phyloP scores from a whole-genome alignment of 305 asterid species.

The Fraxinus baroniana region DNA sequence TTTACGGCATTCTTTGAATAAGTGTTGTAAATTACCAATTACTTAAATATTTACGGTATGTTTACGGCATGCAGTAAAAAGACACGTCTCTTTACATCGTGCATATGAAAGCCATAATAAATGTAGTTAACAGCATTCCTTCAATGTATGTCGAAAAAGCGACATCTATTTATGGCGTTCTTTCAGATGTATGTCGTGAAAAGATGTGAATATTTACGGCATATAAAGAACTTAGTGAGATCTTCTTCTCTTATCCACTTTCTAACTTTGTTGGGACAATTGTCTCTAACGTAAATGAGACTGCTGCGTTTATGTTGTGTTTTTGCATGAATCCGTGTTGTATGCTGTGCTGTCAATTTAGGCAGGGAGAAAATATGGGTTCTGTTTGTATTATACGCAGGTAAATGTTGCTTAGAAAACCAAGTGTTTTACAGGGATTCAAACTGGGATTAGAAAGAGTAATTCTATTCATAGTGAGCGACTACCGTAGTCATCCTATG shows the following conservation, averaged over 20 bases:
- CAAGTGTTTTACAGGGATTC: not conserved
- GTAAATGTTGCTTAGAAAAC: not conserved
- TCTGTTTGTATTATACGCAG: constrained; percentile 3
- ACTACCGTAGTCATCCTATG: too few species aligned
- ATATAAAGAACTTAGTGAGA: not conserved
- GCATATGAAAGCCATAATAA: not conserved
- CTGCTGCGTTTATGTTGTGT: not conserved
- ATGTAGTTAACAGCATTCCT: not conserved
- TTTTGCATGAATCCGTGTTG: not conserved
- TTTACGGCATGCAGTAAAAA: not conserved
- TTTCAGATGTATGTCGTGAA: not conserved
- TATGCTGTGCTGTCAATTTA: not conserved
- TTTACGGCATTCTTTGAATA: not conserved
- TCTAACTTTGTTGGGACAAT: constrained; percentile 15
- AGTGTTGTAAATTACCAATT: not conserved
- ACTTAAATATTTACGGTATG: too few species aligned
- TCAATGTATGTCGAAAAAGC: not conserved
- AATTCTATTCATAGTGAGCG: too few species aligned
- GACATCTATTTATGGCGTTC: not conserved
- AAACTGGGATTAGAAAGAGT: not conserved
- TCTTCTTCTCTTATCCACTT: not conserved
- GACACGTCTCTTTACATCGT: not conserved
- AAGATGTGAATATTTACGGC: not conserved
- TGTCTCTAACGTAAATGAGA: not conserved
- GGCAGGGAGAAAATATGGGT: not conserved